Percentiles rank a stretch among this genome's conserved stretches.
phyloP scores from a whole-genome alignment of 805 yeast genomes.

The Starmerella cellae region DNA sequence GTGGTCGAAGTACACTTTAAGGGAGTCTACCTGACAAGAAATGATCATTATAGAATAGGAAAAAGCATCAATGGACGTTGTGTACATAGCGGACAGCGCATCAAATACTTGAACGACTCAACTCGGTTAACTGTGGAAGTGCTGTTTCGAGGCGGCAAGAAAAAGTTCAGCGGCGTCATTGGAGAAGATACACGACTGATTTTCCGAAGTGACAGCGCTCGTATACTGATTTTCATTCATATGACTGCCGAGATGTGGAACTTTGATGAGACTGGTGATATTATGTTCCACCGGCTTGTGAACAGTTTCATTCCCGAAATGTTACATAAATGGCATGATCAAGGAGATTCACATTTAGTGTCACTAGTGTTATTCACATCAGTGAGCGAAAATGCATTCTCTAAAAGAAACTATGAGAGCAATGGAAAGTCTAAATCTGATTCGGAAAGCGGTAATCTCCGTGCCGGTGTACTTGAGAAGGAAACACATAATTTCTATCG shows the following conservation, averaged over 20 bases:
- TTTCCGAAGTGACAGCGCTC: constrained; percentile 83
- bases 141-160: constrained; percentile 54
- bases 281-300: constrained; percentile 80
- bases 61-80: constrained; percentile 48
- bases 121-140: constrained; percentile 55
- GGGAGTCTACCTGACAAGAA: constrained; percentile 71
- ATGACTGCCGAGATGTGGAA: constrained; percentile 96
- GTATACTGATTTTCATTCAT: constrained; percentile 69
- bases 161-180: constrained; percentile 61
- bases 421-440: neutral
- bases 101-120: constrained; percentile 42
- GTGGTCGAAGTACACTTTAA: constrained; percentile 67
- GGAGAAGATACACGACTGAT: constrained; percentile 63
- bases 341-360: constrained; percentile 79
- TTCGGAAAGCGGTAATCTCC: neutral
- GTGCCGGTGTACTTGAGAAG: constrained; percentile 43
- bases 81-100: constrained; percentile 50
- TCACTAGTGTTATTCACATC: constrained; percentile 73
- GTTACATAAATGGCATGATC: constrained; percentile 73
- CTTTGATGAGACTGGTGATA: constrained; percentile 92
- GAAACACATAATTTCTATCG: constrained; percentile 73
- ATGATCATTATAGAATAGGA: constrained; percentile 84
- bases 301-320: constrained; percentile 85
- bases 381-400: neutral
- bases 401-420: neutral